Conservation (phyloP, 176 grass and related monocot genomes). For the Cocos nucifera region DNA sequence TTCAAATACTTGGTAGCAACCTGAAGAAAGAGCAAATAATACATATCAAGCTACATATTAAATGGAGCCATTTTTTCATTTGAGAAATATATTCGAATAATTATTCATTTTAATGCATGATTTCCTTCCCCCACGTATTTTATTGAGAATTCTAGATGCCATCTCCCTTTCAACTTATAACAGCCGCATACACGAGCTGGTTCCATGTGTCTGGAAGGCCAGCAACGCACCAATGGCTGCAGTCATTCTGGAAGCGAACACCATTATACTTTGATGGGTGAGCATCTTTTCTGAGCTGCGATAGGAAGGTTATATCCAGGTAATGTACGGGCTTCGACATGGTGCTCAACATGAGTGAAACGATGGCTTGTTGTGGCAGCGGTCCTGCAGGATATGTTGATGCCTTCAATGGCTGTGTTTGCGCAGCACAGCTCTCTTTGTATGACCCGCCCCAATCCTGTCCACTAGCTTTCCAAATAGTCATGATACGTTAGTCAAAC, state of each 20-base stretch:
- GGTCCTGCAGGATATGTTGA: conserved; percentile 40
- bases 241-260: conserved; percentile 46
- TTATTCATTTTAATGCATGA: too few relatives aligned
- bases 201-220: conserved; percentile 79
- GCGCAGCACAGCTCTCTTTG: conserved; percentile 40
- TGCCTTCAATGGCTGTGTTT: conserved; percentile 50
- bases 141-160: background rate
- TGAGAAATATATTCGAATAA: too few relatives aligned
- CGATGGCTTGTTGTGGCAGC: conserved; percentile 35
- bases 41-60: too few relatives aligned
- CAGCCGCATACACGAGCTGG: conserved; percentile 61
- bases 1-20: too few relatives aligned
- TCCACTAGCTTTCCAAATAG: conserved; percentile 24
- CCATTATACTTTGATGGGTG: conserved; percentile 76
- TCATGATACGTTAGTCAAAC: too few relatives aligned
- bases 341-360: conserved; percentile 27
- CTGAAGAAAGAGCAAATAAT: too few relatives aligned
- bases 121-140: too few relatives aligned
- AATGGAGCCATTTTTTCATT: too few relatives aligned
- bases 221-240: conserved; percentile 89
- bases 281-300: conserved; percentile 70
- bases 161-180: conserved; percentile 13
- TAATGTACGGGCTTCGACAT: conserved; percentile 67
- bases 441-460: conserved; percentile 47
- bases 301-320: conserved; percentile 58